Evolutionary conservation across 2,329 filamentous ascomycete species (phyloP), one percentile per base, ranked within the genome.

Genomic region (Fonsecaea multimorphosa): DNA sequence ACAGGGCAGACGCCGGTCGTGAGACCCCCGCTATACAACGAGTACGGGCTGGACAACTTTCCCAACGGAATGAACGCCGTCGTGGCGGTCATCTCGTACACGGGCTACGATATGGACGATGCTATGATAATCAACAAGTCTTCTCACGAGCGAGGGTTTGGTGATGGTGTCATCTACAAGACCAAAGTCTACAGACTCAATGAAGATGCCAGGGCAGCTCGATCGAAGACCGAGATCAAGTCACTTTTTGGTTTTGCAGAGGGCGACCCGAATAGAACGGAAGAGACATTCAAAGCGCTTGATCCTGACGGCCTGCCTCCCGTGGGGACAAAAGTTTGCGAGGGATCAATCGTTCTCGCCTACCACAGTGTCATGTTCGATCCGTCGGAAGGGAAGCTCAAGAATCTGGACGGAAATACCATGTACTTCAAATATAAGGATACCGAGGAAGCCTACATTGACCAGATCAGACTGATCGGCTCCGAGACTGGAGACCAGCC

Each of bases 111-210:
- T 84, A 99, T 99, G 95, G 95, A 99, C 84, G 95, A 99, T 81
- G 95, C 95, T 76, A 98, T 98, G 94, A 98, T 99, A 76, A 84
- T 99, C 76, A 98, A 98, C 84, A 98, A 98, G 78, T 97, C 93
- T 22, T 89, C 94, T 2, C 92, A 97, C 78, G 95, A 99, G 79
- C 89, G 95, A 72, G 95, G 95, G 14, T 98, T 99, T 74, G 94
- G 93, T 40, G 89, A 98, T 74, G 95, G 95, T 62, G 96, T 93
- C 4, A 93, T 99, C 73, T 99, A 97, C 85, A 99, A 99, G 83
- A 96, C 93, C 8, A 97, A 98, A 81, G 91, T 96, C 75, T 89
- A 95, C 75, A 88, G 91, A 38, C 85, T 98, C 19, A 92, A 97
- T 59, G 91, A 94, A 68, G 82, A 83, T 51, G 86, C 87, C 24